Base-by-base conservation (phyloP, 331 rosid genomes). In the Quercus tomentella region DNA sequence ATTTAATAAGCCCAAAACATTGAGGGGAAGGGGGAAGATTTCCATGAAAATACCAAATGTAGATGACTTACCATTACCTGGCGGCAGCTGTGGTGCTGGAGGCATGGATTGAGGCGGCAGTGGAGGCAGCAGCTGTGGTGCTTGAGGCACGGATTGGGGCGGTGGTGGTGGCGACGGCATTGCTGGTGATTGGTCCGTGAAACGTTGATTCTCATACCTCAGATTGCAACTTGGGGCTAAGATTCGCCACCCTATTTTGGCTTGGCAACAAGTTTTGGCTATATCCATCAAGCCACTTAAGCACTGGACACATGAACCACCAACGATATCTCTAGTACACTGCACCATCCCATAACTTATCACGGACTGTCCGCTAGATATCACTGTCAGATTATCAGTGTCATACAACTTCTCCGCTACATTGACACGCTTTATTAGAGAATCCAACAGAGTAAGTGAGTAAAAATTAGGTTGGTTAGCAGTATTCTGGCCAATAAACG, bases 271-370 rank as follows among this genome's bases (percentile, higher is more conserved):
- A 0, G 2, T 2, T 10, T 8, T 6, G 2, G 70, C 70, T 1
- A 5, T 2, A 7, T 2, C 18, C 21, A 2, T 22, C 69, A 72
- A 75, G 3, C 1, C 22, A 3, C 0, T 10, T 41, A 79, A 72
- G 3, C 82, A 79, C 18, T 4, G n/a, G 14, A 15, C 20, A 73
- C 86, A 83, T 1, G 9, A 14, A 15, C 18, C 23, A 1, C 6
- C 4, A 55, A 3, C 61, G 55, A 83, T 22, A 30, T 78, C 82
- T 68, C 80, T 67, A 30, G 82, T 78, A 51, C 88, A 85, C 57
- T 85, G 88, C 23, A 72, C 86, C 33, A 82, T 20, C 33, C 88
- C 88, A 75, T 70, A 85, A 35, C 77, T 69, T 12, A 0, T 4
- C 1, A 57, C 66, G 23, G 1, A 45, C 21, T 7, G 21, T 18